A percentile compares a stretch with the other conserved stretches of the same genome.
These are phyloP conservation scores for Onygena corvina DNA, from an alignment of 2,329 filamentous ascomycete species.

Conservation along the genomic window DNA sequence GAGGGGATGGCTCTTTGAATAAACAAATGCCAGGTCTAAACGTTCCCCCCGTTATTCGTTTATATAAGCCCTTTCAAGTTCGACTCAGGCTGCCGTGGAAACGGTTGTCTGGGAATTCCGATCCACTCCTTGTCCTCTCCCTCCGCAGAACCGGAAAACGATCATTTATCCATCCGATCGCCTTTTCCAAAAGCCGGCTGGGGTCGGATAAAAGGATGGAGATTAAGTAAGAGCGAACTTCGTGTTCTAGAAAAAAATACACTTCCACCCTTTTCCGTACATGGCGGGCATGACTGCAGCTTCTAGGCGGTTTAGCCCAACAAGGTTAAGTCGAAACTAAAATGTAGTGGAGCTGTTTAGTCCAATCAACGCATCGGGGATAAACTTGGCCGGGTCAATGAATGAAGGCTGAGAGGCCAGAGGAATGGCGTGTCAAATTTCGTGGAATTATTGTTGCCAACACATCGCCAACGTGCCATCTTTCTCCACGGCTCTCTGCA, in stretches of 20 bases:
- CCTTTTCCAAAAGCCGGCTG: neutral
- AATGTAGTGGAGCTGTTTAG: neutral
- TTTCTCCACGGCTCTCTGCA: conserved; percentile 3
- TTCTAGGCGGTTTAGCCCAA: neutral
- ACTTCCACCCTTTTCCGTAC: conserved; percentile 1
- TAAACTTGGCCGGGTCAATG: neutral
- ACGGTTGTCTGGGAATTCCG: too few relatives aligned
- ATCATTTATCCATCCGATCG: neutral
- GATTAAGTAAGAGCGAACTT: neutral
- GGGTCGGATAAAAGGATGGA: neutral
- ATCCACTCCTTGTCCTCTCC: too few relatives aligned
- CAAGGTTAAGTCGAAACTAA: conserved; percentile 1
- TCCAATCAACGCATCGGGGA: neutral
- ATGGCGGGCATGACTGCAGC: neutral
- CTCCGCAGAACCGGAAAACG: neutral
- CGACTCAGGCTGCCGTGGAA: too few relatives aligned
- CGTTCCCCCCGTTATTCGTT: too few relatives aligned
- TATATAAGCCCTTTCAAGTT: too few relatives aligned
- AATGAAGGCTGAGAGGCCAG: too few relatives aligned
- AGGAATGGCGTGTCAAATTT: neutral
- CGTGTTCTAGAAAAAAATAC: conserved; percentile 5
- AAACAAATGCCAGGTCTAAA: too few relatives aligned
- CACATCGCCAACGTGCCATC: neutral
- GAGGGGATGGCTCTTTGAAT: too few relatives aligned
- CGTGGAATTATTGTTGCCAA: neutral